Evolutionary conservation across 495 filamentous ascomycete genomes (phyloP), one percentile per base, ranked within the genome.

Genomic region (Mytilinidion resinicola): DNA sequence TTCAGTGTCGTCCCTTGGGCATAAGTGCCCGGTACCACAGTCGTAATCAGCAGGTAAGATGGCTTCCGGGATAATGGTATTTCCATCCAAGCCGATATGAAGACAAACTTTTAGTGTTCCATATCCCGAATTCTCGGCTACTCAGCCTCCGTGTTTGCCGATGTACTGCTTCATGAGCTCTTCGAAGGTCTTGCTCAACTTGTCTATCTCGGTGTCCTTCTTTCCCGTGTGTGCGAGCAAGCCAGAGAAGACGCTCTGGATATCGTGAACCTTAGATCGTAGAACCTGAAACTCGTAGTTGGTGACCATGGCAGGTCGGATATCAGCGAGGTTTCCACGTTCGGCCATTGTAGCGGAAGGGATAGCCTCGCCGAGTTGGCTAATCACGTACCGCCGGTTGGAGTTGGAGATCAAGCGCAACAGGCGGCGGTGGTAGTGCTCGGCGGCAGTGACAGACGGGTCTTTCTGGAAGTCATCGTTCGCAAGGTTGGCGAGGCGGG

Each of bases 401-500:
- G 46, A 5, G 25, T 30, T 25, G 14, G 46, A 49, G 8, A 49
- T 19, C 14, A 53, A 17, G 0, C 37, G 34, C n/a, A 17, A 36
- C 14, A 60, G 35, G 14, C 55, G 53, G 51, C 53, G 44, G 34
- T 53, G 57, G 35, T 59, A 66, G 46, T 61, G 50, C 38, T 61
- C 17, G 38, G 53, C 55, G 7, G 59, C 44, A 3, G 53, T 53
- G 52, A 55, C 52, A 44, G 19, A 56, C 1, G 54, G 46, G 21
- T 65, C 61, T n/a, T 39, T 10, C 38, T 53, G 43, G 50, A 59
- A 25, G 33, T 62, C 55, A 36, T 67, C 67, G 14, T 56, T 30
- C n/a, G 67, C 67, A 3, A 67, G 55, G 38, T 57, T 57, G 5
- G 55, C 53, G 6, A 69, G 56, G 10, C 64, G 61, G 44, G 58